Evolutionary conservation across 768 basidiomycete species (phyloP).

Genomic region (Lactarius hengduanensis): DNA sequence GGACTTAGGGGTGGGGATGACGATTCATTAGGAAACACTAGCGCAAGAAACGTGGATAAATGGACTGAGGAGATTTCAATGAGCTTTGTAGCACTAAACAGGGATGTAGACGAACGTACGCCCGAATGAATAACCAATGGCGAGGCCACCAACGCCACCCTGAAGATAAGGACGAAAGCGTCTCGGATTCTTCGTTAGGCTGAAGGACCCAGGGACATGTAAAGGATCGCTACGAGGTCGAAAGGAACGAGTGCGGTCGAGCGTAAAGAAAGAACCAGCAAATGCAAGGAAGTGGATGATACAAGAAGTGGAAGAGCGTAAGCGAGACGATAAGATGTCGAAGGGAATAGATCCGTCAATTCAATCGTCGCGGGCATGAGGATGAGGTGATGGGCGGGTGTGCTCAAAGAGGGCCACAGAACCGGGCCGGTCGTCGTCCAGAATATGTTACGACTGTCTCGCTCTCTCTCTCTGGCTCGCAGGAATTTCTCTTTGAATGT

Average conservation of each 20-base stretch:
- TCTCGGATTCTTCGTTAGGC: constrained; percentile 30
- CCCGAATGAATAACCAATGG: constrained; percentile 58
- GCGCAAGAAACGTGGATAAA: constrained; percentile 55
- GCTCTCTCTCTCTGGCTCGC: neutral
- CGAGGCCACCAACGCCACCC: constrained; percentile 64
- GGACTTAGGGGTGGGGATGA: constrained; percentile 44
- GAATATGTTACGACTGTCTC: neutral
- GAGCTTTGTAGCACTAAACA: constrained; percentile 12
- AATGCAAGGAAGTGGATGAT: constrained; percentile 57
- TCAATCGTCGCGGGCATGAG: constrained; percentile 16
- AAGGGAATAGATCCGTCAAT: constrained; percentile 41
- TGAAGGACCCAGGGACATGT: constrained; percentile 31
- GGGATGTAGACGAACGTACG: constrained; percentile 40
- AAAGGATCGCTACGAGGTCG: constrained; percentile 41
- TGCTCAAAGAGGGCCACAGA: neutral
- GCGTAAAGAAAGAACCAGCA: constrained; percentile 68
- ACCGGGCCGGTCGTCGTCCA: neutral
- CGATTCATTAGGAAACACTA: constrained; percentile 54
- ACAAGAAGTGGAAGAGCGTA: constrained; percentile 63
- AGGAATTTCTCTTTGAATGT: constrained; percentile 12
- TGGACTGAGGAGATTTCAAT: constrained; percentile 44
- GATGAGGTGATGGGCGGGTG: neutral
- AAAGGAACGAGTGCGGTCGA: constrained; percentile 68
- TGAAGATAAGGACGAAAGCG: constrained; percentile 45
- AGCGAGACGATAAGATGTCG: constrained; percentile 50